phyloP scores from a whole-genome alignment of 139 green algal genomes.

The Chlorella sorokiniana region DNA sequence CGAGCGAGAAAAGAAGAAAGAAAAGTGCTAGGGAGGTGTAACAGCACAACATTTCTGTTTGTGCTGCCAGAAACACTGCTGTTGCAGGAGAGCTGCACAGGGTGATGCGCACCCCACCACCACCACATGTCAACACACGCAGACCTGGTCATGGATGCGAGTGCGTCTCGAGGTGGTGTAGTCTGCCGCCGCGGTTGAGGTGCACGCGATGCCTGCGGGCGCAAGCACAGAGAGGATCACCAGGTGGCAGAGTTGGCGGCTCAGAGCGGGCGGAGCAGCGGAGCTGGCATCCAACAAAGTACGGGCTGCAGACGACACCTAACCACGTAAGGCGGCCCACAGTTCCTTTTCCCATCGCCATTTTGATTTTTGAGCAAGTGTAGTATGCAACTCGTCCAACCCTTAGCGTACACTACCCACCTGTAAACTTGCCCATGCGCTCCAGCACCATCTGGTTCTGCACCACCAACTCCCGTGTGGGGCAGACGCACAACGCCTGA shows the following conservation, averaged over 20 bases:
- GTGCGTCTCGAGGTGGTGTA: constrained; percentile 10
- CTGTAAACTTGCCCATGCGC: constrained; percentile 88
- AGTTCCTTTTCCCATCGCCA: no score
- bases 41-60: no score
- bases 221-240: no score
- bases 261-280: no score
- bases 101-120: not conserved
- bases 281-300: not conserved
- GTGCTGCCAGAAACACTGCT: no score
- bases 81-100: not conserved
- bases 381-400: no score
- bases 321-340: no score
- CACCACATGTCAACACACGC: not conserved
- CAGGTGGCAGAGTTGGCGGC: not conserved
- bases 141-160: constrained; percentile 44
- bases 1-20: no score
- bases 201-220: constrained; percentile 54
- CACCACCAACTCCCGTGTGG: constrained; percentile 95
- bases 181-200: constrained; percentile 51
- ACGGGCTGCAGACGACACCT: no score
- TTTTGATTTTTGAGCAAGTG: no score
- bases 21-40: no score
- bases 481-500: constrained; percentile 97
- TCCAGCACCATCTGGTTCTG: constrained; percentile 92
- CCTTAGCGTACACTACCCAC: no score